Evolutionary conservation across 106 monocot species (phyloP).

Genomic region (Triglochin maritima): DNA sequence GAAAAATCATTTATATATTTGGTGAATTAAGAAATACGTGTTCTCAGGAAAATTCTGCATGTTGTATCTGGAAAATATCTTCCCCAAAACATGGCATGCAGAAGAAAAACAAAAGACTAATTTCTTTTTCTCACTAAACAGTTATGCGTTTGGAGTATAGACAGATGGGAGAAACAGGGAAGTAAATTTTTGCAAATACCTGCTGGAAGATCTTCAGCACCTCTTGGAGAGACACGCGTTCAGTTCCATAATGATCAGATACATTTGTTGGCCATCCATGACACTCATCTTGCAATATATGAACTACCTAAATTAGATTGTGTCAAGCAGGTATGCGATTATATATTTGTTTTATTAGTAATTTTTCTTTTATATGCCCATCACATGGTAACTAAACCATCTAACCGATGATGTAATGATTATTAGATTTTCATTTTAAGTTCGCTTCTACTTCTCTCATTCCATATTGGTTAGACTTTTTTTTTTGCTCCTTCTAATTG

Average conservation of each 20-base stretch:
- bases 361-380: background rate
- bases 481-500: background rate
- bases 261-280: conserved; percentile 65
- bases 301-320: conserved; percentile 42
- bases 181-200: conserved; percentile 54
- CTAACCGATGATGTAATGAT: too few species aligned
- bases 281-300: conserved; percentile 67
- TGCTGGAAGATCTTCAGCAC: conserved; percentile 27
- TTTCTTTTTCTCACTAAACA: conserved; percentile 12
- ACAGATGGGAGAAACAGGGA: conserved; percentile 69
- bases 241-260: conserved; percentile 81
- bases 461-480: background rate
- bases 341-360: background rate
- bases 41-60: too few species aligned
- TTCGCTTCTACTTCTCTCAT: background rate
- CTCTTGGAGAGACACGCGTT: conserved; percentile 57
- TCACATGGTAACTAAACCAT: too few species aligned
- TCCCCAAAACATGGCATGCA: too few species aligned
- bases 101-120: background rate
- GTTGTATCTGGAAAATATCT: too few species aligned
- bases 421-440: background rate
- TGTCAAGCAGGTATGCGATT: conserved; percentile 24
- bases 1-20: background rate
- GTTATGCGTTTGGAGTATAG: conserved; percentile 63
- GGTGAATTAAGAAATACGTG: background rate